Evolutionary conservation across 345 rosid species (phyloP).

Genomic region (Populus alba): DNA sequence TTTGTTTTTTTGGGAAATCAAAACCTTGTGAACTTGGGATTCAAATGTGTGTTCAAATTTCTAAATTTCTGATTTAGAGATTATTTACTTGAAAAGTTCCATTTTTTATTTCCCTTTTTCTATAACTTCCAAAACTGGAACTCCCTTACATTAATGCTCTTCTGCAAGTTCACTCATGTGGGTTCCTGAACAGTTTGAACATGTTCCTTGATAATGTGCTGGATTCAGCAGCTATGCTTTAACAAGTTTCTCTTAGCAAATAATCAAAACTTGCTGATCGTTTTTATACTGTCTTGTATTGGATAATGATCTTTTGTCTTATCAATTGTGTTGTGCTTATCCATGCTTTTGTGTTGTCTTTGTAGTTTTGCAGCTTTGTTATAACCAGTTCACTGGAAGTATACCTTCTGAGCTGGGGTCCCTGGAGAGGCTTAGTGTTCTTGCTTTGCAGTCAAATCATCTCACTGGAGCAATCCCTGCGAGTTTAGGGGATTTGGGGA

Average conservation of each 20-base stretch:
- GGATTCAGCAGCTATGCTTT: not conserved
- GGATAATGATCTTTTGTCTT: not conserved
- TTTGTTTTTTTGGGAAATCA: not conserved
- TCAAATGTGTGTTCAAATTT: not conserved
- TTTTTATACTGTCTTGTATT: not conserved
- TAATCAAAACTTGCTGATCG: not conserved
- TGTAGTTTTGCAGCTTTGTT: constrained; percentile 85
- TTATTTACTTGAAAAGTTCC: not conserved
- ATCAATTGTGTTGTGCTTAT: constrained; percentile 6
- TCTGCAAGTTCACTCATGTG: not conserved
- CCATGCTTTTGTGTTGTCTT: not conserved
- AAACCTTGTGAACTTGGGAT: not conserved
- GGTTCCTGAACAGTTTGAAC: not conserved
- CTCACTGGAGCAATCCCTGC: constrained; percentile 96
- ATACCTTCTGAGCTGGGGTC: constrained; percentile 81
- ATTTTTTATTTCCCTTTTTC: not conserved
- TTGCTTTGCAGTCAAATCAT: constrained; percentile 75
- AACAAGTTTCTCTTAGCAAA: not conserved
- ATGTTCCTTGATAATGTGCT: not conserved
- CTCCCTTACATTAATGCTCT: not conserved
- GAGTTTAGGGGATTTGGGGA: constrained; percentile 65
- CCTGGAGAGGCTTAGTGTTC: constrained; percentile 59
- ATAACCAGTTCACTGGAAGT: constrained; percentile 73
- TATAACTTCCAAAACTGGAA: not conserved
- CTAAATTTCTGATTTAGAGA: not conserved